Conservation (phyloP, 805 yeast genomes). For the Geotrichum ghanense region DNA sequence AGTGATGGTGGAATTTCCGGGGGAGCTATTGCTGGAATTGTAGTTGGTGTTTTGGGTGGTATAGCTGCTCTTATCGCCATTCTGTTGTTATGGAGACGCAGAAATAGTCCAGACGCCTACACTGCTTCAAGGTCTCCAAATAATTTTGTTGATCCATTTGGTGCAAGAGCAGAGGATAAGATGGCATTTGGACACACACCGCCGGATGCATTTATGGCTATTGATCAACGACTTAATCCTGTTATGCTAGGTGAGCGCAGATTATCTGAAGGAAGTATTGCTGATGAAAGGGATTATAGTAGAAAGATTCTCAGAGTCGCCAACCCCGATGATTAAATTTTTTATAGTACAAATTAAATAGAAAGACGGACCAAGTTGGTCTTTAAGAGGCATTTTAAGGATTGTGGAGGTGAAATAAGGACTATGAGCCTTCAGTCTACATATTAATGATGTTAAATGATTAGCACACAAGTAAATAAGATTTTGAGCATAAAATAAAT, state of each 20-base stretch:
- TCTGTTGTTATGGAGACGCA: conserved; percentile 32
- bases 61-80: conserved; percentile 30
- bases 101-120: conserved; percentile 28
- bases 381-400: no score
- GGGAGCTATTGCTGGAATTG: conserved; percentile 54
- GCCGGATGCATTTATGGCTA: conserved; percentile 22
- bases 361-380: not conserved
- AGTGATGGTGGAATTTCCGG: conserved; percentile 18
- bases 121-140: conserved; percentile 28
- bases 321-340: conserved; percentile 58
- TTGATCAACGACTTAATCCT: conserved; percentile 62
- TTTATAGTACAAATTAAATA: no score
- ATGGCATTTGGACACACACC: conserved; percentile 13
- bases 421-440: no score
- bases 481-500: no score
- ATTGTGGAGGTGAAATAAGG: no score
- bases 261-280: conserved; percentile 73
- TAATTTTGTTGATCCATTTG: conserved; percentile 23
- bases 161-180: conserved; percentile 20
- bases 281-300: conserved; percentile 75
- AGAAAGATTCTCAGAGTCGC: conserved; percentile 77
- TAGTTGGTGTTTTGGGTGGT: conserved; percentile 42
- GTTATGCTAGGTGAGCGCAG: conserved; percentile 75
- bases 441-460: no score
- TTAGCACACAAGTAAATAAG: no score